A percentile compares a stretch with the other conserved stretches of the same genome.
Evolutionary conservation across 208 protist genomes (phyloP).

Genomic region (Trypanosoma avium): DNA sequence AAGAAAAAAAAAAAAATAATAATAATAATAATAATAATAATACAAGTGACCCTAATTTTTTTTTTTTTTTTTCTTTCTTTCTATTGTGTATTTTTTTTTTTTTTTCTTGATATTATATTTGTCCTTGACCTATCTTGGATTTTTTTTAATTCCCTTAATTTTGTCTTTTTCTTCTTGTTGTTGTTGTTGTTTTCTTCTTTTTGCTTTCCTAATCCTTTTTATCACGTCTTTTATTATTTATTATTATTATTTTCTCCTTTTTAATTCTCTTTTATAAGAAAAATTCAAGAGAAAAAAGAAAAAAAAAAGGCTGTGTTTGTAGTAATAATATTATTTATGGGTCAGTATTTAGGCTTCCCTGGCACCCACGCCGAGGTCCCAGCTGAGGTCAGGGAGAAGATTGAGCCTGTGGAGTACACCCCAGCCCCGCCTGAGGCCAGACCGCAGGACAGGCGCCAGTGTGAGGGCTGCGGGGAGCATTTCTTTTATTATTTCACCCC

Average conservation of each 20-base stretch:
- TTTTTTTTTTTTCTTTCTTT: too few species aligned
- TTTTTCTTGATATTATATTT: too few species aligned
- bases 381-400: conserved; percentile 58
- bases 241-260: conserved; percentile 5
- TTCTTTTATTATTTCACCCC: conserved; percentile 62
- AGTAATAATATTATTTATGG: conserved; percentile 34
- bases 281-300: background rate
- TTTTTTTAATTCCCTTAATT: background rate
- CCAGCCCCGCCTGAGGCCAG: conserved; percentile 34
- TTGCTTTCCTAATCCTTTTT: conserved; percentile 22
- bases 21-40: too few species aligned
- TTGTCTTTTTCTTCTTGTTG: conserved; percentile 7
- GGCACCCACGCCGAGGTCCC: conserved; percentile 66
- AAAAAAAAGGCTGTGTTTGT: background rate
- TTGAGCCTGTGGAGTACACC: conserved; percentile 70
- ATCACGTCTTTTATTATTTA: conserved; percentile 3
- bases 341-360: conserved; percentile 51
- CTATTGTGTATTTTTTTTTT: conserved; percentile 2
- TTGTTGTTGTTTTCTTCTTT: conserved; percentile 6
- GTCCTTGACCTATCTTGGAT: too few species aligned
- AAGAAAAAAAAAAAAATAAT: too few species aligned
- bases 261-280: background rate
- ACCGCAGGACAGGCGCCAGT: conserved; percentile 37
- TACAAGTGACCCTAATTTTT: too few species aligned
- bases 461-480: conserved; percentile 56